phyloP scores from a whole-genome alignment of 1,284 basidiomycete genomes.

The Bjerkandera adusta region DNA sequence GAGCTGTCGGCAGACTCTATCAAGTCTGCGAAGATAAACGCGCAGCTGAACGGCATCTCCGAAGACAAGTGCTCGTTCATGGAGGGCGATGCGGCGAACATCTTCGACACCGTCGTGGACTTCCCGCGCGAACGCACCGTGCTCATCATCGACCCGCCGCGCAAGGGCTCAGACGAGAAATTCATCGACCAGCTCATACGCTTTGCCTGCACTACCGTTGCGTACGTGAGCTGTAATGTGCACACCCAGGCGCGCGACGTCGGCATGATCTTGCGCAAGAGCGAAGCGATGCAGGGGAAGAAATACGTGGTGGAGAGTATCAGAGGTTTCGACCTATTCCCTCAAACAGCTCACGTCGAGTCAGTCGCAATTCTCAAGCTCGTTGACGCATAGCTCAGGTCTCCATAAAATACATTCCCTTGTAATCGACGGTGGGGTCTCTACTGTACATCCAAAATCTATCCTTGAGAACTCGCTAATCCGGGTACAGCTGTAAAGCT shows the following conservation, averaged over 20 bases:
- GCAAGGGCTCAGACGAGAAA: slow-evolving; percentile 85
- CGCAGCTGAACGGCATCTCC: slow-evolving; percentile 68
- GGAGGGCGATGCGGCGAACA: slow-evolving; percentile 68
- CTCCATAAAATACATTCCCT: not conserved
- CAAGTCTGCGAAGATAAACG: slow-evolving; percentile 78
- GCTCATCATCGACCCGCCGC: slow-evolving; percentile 83
- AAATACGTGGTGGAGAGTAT: slow-evolving; percentile 76
- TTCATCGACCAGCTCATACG: slow-evolving; percentile 79
- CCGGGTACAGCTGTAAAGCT: not conserved
- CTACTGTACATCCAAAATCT: not conserved
- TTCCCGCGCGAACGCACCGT: slow-evolving; percentile 73
- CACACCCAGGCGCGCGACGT: slow-evolving; percentile 85
- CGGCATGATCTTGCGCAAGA: slow-evolving; percentile 61
- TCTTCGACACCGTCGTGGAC: slow-evolving; percentile 61
- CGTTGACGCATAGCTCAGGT: slow-evolving; percentile 16
- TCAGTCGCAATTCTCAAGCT: slow-evolving; percentile 70
- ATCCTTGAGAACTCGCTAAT: not conserved
- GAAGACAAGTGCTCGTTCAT: slow-evolving; percentile 52
- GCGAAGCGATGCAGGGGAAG: slow-evolving; percentile 39
- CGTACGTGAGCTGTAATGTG: slow-evolving; percentile 95
- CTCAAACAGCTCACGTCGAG: slow-evolving; percentile 90
- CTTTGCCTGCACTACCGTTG: slow-evolving; percentile 71
- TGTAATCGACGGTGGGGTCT: not conserved
- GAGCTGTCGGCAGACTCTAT: slow-evolving; percentile 84
- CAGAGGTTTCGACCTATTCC: slow-evolving; percentile 89